Percentiles rank a stretch among this genome's conserved stretches.
Evolutionary conservation across 2,329 filamentous ascomycete genomes (phyloP).

Genomic region (Talaromyces pinophilus): DNA sequence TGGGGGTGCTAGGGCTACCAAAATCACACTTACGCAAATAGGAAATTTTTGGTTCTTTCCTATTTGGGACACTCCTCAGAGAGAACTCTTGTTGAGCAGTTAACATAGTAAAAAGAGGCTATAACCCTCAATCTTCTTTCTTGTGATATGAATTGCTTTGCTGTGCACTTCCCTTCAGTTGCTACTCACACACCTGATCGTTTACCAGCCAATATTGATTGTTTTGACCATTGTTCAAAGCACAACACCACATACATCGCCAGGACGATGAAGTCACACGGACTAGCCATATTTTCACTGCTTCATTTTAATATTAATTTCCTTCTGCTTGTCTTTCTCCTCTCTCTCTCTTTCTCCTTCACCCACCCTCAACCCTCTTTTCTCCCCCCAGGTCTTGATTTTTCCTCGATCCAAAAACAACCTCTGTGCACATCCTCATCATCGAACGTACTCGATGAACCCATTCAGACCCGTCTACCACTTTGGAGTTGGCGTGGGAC

Average conservation of each 20-base stretch:
- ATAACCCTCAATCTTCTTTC: background rate
- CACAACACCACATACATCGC: constrained; percentile 1
- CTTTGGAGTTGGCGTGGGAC: background rate
- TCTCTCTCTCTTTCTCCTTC: background rate
- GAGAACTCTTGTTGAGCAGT: background rate
- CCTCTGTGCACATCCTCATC: background rate
- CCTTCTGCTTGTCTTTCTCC: background rate
- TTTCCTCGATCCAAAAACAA: background rate
- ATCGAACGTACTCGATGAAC: background rate
- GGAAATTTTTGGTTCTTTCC: constrained; percentile 16
- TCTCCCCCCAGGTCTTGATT: background rate
- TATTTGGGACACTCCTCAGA: constrained; percentile 6
- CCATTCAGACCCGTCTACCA: background rate
- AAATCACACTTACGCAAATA: constrained; percentile 19
- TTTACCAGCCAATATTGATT: background rate
- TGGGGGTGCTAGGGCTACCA: constrained; percentile 1
- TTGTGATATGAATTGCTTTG: background rate
- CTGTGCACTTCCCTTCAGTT: background rate
- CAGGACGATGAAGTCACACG: constrained; percentile 16
- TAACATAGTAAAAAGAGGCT: background rate
- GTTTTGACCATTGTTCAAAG: background rate
- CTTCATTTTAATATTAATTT: background rate
- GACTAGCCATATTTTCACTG: background rate
- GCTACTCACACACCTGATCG: background rate
- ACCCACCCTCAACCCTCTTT: background rate